Evolutionary conservation across 345 rosid species (phyloP).

Genomic region (Kandelia obovata): DNA sequence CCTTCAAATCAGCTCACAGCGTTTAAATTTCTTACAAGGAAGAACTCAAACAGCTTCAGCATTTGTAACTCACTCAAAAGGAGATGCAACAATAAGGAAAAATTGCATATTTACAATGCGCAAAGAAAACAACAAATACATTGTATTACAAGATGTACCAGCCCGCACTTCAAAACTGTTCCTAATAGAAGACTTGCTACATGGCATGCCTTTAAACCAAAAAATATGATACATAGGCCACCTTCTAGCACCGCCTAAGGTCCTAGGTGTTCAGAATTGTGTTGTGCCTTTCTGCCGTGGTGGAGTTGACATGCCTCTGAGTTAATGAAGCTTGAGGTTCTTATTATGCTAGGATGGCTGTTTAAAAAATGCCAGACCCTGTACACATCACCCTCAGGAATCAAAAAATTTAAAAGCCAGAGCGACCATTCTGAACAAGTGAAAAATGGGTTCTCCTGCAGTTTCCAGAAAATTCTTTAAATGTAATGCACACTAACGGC

Average conservation of each 20-base stretch:
- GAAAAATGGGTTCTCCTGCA: neutral
- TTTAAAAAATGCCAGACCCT: constrained; percentile 18
- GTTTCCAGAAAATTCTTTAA: neutral
- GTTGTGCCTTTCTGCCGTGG: neutral
- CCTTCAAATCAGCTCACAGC: constrained; percentile 5
- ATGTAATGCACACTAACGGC: constrained; percentile 5
- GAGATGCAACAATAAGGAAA: neutral
- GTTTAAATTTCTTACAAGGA: too few relatives aligned
- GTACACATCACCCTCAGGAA: constrained; percentile 2
- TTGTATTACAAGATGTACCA: neutral
- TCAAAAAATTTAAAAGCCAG: neutral
- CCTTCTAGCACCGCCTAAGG: too few relatives aligned
- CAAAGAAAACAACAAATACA: neutral
- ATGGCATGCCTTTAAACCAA: neutral
- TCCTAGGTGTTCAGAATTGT: neutral
- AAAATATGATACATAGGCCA: neutral
- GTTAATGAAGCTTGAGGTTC: neutral
- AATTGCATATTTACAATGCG: constrained; percentile 16
- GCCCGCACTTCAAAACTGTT: constrained; percentile 2
- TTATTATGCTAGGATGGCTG: constrained; percentile 17
- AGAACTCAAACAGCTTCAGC: constrained; percentile 3
- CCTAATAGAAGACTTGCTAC: neutral
- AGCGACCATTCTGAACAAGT: constrained; percentile 8
- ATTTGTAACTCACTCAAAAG: neutral
- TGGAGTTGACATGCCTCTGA: constrained; percentile 2